Evolutionary conservation across 2,329 filamentous ascomycete species (phyloP), one percentile per base, ranked within the genome.

Genomic region (Trichoderma simmonsii): DNA sequence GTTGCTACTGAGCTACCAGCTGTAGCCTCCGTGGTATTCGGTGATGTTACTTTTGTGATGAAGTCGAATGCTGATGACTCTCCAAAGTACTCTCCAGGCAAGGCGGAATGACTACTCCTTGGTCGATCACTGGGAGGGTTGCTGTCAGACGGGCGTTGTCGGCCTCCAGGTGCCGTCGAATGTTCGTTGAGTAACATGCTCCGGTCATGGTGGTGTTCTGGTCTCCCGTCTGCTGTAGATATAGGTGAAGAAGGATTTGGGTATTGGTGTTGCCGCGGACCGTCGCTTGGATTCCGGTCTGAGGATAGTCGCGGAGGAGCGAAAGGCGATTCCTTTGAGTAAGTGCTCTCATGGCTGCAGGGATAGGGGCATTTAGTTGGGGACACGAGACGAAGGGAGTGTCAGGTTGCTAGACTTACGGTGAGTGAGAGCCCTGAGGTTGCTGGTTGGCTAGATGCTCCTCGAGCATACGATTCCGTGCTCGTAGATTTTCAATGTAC

Each of bases 401-500:
- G 26, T 43, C 39, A n/a, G 39, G 18, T 15, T n/a, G 9, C 6
- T 14, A n/a, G 14, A 34, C 56, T 51, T 69, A 69, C 66, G 66
- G 66, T n/a, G 66, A 69, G n/a, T 69, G 36, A 34, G 66, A 51
- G 36, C 28, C 43, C 12, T 61, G 66, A 18, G 36, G 30, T 15
- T 61, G 56, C n/a, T 69, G 66, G n/a, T 9, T 57, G 6, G 66
- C 66, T 34, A 69, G 6, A n/a, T 69, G 66, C n/a, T 69, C 66
- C 21, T 69, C 66, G 12, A 69, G 66, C 66, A 69, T 61, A 48
- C 66, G 66, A 32, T 69, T 69, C 14, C 66, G 56, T 14, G 66
- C 66, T 51, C 66, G 39, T 39, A 69, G 66, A 69, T 69, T 69
- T 36, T 69, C 66, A 34, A 69, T 69, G n/a, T 69, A 69, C 24